Conservation (phyloP, 148 eudicot genomes). For the Cornus kousa region DNA sequence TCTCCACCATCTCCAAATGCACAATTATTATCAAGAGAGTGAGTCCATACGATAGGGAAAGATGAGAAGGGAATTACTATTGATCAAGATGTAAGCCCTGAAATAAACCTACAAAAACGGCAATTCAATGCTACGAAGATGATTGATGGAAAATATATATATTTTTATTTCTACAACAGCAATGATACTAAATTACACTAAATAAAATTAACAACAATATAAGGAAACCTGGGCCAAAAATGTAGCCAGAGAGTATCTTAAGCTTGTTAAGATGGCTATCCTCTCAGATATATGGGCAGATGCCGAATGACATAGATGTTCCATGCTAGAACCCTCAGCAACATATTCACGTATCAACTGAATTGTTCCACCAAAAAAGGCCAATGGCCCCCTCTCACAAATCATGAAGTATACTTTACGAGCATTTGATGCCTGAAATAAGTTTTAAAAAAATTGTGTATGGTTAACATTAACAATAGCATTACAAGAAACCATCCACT, state of each 20-base stretch:
- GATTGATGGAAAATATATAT: background rate
- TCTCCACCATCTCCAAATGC: background rate
- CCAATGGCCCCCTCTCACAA: slow-evolving; percentile 85
- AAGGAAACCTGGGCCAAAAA: slow-evolving; percentile 79
- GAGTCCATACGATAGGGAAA: background rate
- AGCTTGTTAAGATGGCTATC: slow-evolving; percentile 60
- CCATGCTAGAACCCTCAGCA: slow-evolving; percentile 65
- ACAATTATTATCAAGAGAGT: background rate
- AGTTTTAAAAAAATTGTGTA: background rate
- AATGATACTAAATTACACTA: background rate
- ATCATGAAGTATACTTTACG: slow-evolving; percentile 78
- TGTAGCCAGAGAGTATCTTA: slow-evolving; percentile 68
- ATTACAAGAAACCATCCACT: background rate
- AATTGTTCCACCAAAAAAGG: slow-evolving; percentile 61
- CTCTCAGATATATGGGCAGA: slow-evolving; percentile 74
- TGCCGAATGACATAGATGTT: slow-evolving; percentile 56
- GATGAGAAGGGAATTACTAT: background rate
- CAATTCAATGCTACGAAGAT: background rate
- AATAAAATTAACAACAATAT: slow-evolving; percentile 3
- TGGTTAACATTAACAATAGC: background rate
- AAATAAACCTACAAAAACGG: background rate
- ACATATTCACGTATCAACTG: slow-evolving; percentile 57
- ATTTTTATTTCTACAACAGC: background rate
- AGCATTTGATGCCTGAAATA: slow-evolving; percentile 68
- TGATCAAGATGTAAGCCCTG: background rate